phyloP scores from a whole-genome alignment of 805 yeast species.

The Candida hungchunana region DNA sequence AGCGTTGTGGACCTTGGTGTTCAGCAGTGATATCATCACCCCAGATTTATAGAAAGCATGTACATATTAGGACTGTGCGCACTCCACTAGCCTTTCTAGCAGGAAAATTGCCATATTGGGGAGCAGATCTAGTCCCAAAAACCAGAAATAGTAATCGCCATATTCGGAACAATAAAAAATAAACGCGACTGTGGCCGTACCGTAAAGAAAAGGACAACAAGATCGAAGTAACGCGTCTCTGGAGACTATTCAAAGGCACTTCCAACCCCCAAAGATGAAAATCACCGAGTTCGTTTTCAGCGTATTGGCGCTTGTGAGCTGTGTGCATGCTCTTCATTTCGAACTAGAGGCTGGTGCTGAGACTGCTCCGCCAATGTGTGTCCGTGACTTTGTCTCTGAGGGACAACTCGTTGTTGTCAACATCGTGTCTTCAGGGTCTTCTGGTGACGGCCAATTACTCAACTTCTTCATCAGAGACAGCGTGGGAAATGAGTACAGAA shows the following conservation, averaged over 20 bases:
- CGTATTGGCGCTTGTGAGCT: constrained; percentile 11
- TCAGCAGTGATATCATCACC: constrained; percentile 1
- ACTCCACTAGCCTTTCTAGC: too few species aligned
- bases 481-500: constrained; percentile 81
- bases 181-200: too few species aligned
- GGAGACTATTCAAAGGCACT: constrained; percentile 1
- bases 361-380: constrained; percentile 62
- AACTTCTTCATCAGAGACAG: constrained; percentile 67
- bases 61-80: constrained; percentile 1
- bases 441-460: constrained; percentile 85
- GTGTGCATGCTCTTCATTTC: constrained; percentile 42
- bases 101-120: too few species aligned
- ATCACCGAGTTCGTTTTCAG: constrained; percentile 8
- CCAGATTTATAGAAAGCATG: neutral
- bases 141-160: too few species aligned
- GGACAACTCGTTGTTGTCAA: constrained; percentile 87
- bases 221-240: constrained; percentile 6
- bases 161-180: too few species aligned
- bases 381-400: constrained; percentile 84
- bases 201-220: constrained; percentile 14
- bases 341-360: constrained; percentile 46
- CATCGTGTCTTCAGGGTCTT: constrained; percentile 65
- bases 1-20: constrained; percentile 19
- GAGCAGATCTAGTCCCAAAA: too few species aligned
- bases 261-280: constrained; percentile 22